Evolutionary conservation across 495 filamentous ascomycete species (phyloP).

Genomic region (Xylaria acuta): DNA sequence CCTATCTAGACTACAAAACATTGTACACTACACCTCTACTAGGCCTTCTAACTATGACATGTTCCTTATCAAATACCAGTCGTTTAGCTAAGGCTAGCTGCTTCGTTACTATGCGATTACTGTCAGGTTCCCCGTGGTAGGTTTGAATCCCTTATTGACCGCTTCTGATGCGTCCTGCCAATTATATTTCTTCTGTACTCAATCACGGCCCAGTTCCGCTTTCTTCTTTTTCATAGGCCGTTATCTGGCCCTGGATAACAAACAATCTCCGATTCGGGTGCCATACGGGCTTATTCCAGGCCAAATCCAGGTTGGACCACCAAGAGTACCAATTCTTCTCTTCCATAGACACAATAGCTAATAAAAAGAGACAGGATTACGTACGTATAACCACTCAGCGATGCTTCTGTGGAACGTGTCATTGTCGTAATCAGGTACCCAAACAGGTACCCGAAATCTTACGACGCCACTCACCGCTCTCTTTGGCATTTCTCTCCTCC

Average conservation of each 20-base stretch:
- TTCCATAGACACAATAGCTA: neutral
- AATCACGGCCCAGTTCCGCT: neutral
- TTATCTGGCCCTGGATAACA: neutral
- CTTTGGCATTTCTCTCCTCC: neutral
- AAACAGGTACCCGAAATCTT: conserved; percentile 17
- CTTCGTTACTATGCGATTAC: conserved; percentile 5
- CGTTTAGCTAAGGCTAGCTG: neutral
- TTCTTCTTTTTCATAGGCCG: conserved; percentile 17
- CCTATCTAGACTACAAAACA: neutral
- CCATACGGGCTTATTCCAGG: neutral
- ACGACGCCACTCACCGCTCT: conserved; percentile 23
- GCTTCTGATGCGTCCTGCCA: neutral
- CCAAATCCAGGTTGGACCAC: neutral
- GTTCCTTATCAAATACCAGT: neutral
- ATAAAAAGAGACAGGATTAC: conserved; percentile 9
- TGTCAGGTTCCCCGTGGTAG: neutral
- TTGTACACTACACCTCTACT: conserved; percentile 2
- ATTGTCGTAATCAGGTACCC: conserved; percentile 9
- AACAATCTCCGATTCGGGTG: conserved; percentile 1
- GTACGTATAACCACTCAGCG: conserved; percentile 6
- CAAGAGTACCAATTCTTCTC: neutral
- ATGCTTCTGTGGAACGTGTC: conserved; percentile 6
- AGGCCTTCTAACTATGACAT: conserved; percentile 4
- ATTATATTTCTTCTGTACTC: neutral
- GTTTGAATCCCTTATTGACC: conserved; percentile 11